A percentile compares a stretch with the other conserved stretches of the same genome.
These are phyloP conservation scores for Xylogone sp. DNA, from an alignment of 2,329 filamentous ascomycete species.

Conservation along the genomic window DNA sequence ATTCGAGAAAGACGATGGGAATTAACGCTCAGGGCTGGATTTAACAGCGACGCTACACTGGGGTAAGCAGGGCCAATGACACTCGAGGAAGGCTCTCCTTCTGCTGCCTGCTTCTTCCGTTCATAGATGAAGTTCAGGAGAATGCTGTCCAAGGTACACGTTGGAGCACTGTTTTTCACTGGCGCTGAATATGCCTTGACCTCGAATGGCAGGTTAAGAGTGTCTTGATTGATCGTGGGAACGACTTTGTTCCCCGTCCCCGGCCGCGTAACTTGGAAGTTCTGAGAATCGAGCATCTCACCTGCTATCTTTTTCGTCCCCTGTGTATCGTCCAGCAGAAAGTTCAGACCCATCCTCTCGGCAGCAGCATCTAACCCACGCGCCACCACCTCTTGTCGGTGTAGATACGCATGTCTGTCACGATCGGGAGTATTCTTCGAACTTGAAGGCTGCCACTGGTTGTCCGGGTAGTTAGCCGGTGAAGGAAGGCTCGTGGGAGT, in stretches of 20 bases:
- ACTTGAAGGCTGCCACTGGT: conserved; percentile 27
- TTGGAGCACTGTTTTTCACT: conserved; percentile 60
- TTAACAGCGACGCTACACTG: conserved; percentile 73
- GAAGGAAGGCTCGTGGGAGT: conserved; percentile 37
- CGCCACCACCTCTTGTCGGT: conserved; percentile 45
- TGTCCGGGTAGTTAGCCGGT: conserved; percentile 24
- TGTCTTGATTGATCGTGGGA: conserved; percentile 19
- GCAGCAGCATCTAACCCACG: conserved; percentile 58
- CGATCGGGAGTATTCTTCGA: conserved; percentile 21
- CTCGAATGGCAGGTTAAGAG: conserved; percentile 30
- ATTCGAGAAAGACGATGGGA: conserved; percentile 79
- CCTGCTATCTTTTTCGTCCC: conserved; percentile 50
- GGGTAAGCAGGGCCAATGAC: conserved; percentile 77
- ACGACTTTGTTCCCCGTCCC: conserved; percentile 17
- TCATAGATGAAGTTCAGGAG: conserved; percentile 75
- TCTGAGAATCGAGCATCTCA: conserved; percentile 42
- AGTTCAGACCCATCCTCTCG: conserved; percentile 69
- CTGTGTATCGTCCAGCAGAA: conserved; percentile 61
- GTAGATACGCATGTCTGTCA: conserved; percentile 28
- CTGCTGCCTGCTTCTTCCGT: conserved; percentile 59
- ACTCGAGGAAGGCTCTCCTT: conserved; percentile 60
- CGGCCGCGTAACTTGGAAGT: conserved; percentile 24
- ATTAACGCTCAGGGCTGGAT: conserved; percentile 58
- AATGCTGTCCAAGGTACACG: conserved; percentile 75
- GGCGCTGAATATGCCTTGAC: conserved; percentile 19